A percentile compares a stretch with the other conserved stretches of the same genome.
These are phyloP conservation scores for Hypomontagnella submonticulosa DNA, from an alignment of 495 filamentous ascomycete species.

Conservation along the genomic window DNA sequence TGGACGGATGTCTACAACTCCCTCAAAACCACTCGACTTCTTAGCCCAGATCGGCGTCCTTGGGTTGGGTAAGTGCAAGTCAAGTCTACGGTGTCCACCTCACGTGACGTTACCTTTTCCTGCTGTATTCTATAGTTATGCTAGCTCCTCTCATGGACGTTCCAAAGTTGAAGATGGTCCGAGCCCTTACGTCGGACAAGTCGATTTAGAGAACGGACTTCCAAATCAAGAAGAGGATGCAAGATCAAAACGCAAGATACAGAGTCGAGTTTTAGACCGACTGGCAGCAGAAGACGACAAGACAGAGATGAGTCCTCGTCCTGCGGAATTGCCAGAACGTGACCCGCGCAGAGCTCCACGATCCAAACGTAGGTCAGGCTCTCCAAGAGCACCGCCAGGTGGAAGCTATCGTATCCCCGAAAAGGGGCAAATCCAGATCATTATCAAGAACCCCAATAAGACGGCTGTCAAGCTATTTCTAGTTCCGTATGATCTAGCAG, in stretches of 20 bases:
- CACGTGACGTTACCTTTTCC: conserved; percentile 95
- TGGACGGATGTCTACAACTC: conserved; percentile 96
- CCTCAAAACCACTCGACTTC: conserved; percentile 93
- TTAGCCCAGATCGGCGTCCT: conserved; percentile 95
- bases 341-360: conserved; percentile 57
- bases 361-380: conserved; percentile 71
- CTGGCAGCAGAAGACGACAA: conserved; percentile 45
- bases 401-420: conserved; percentile 96
- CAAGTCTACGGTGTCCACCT: conserved; percentile 84
- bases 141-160: conserved; percentile 68
- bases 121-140: conserved; percentile 96
- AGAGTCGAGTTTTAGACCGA: conserved; percentile 47
- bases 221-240: conserved; percentile 58
- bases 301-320: conserved; percentile 41
- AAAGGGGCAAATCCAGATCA: conserved; percentile 93
- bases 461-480: conserved; percentile 96
- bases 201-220: conserved; percentile 88
- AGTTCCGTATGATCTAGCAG: conserved; percentile 93
- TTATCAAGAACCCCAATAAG: conserved; percentile 97
- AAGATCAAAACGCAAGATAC: conserved; percentile 59
- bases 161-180: conserved; percentile 79
- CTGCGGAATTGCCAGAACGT: conserved; percentile 47
- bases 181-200: conserved; percentile 94
- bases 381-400: conserved; percentile 77
- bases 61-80: conserved; percentile 89